Evolutionary conservation across 371 early-diverging fungal species (phyloP), one percentile per base, ranked within the genome.

Genomic region (Mortierella polycephala): DNA sequence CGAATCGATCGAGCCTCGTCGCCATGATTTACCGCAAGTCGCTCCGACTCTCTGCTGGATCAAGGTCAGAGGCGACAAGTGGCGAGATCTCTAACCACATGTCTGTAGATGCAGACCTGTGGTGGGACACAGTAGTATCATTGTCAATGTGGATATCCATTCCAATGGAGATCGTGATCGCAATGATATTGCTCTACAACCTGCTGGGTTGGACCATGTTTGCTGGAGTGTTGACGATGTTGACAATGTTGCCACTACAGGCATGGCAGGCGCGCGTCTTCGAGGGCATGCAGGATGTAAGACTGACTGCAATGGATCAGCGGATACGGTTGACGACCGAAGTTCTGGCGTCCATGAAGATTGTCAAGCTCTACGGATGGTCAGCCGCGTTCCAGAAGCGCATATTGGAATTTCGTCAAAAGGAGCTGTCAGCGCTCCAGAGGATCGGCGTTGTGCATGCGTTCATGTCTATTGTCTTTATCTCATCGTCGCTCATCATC

Each of bases 271-370:
- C 64, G 0, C 57, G 62, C n/a, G 62, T 67, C 5, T 62, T 37
- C 30, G 63, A 73, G 44, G 49, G n/a, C 6, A 62, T 73, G 60
- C 67, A 74, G 44, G 42, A 16, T 14, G 68, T 59, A 14, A 74
- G 68, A 30, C 55, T 74, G 42, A 51, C 23, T n/a, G 83, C 87
- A 30, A 88, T 89, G 55, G 93, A 93, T 49, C 81, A 80, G 12
- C 84, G 87, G 39, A 66, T 92, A 21, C 83, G 86, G 16, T 66
- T 86, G 65, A 83, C 91, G 72, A 81, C 75, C 23, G 84, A 84
- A 39, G 68, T 84, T 7, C 57, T 85, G 23, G 64, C 73, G 2
- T 82, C 75, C 12, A 84, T 83, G 53, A 85, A 83, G 54, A 74
- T 84, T 54, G 76, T 85, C 61, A 86, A 86, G 67, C 57, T 86